Evolutionary conservation across 2,329 filamentous ascomycete species (phyloP), one percentile per base, ranked within the genome.

Genomic region (Xylariaceae sp.): DNA sequence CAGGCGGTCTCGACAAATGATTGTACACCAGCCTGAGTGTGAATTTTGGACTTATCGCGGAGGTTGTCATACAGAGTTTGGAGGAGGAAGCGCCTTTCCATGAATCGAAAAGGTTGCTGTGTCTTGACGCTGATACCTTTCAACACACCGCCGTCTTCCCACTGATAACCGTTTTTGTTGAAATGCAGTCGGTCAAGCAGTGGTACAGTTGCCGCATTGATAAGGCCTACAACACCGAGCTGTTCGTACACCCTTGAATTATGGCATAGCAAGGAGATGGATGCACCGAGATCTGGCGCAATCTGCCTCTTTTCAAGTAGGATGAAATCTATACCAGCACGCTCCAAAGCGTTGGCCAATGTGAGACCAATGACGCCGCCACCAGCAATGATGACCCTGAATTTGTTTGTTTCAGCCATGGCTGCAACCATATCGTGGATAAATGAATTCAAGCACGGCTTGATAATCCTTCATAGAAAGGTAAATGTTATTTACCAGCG

Each of bases 351-450:
- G 10, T 54, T 50, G 1, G 61, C 57, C 4, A 55, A 36, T 18
- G 45, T 44, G 2, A 63, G 37, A 15, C 59, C 57, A 15, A 42
- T 33, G 7, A 62, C 9, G 23, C 59, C 39, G 6, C 55, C 55
- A n/a, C 61, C 57, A 7, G 46, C 55, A 32, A 62, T 62, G 16
- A 63, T 60, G 6, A 62, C 59, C 26, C 29, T 58, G 33, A 59
- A 62, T n/a, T 15, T 51, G 5, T 33, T 27, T 21, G 16, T 13
- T 35, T 33, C 20, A 18, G 37, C 29, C 36, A 49, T 49, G 18
- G 29, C 27, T 30, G 21, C 11, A 35, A n/a, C 18, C 11, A 21
- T 3, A n/a, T n/a, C n/a, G n/a, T n/a, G n/a, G n/a, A n/a, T n/a
- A n/a, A n/a, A n/a, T n/a, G n/a, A n/a, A n/a, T n/a, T n/a, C n/a